Percentiles rank a stretch among this genome's conserved stretches.
Evolutionary conservation across 495 filamentous ascomycete genomes (phyloP).

Genomic region (Tuber borchii): DNA sequence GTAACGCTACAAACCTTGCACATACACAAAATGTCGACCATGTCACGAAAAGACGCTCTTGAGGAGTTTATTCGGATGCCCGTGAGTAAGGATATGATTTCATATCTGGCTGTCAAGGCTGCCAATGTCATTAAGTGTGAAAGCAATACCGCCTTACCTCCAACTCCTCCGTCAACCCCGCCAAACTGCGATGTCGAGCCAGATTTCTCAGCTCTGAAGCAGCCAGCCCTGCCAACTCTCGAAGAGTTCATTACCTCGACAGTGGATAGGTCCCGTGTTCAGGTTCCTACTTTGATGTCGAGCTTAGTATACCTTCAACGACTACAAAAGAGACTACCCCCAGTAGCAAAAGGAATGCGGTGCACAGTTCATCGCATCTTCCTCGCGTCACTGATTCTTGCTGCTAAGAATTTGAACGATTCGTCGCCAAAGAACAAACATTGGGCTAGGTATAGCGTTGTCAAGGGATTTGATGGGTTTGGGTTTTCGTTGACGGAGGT

Average conservation of each 20-base stretch:
- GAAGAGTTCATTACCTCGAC: slow-evolving; percentile 86
- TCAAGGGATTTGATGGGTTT: slow-evolving; percentile 71
- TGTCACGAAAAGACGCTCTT: slow-evolving; percentile 68
- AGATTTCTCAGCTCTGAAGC: slow-evolving; percentile 34
- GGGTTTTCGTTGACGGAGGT: slow-evolving; percentile 91
- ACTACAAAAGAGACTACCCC: slow-evolving; percentile 73
- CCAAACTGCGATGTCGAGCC: slow-evolving; percentile 48
- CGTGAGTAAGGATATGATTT: slow-evolving; percentile 77
- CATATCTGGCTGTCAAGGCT: slow-evolving; percentile 75
- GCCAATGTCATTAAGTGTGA: slow-evolving; percentile 89
- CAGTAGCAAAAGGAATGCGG: slow-evolving; percentile 91
- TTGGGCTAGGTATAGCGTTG: slow-evolving; percentile 84
- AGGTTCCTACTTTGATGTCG: slow-evolving; percentile 94
- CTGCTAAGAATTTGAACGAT: slow-evolving; percentile 75
- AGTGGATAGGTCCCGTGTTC: slow-evolving; percentile 87
- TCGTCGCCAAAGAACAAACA: slow-evolving; percentile 99
- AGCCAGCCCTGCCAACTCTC: slow-evolving; percentile 63
- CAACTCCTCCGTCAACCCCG: slow-evolving; percentile 62
- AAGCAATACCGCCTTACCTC: slow-evolving; percentile 52
- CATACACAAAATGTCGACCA: slow-evolving; percentile 29
- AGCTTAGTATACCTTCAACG: slow-evolving; percentile 86
- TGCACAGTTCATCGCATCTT: slow-evolving; percentile 92
- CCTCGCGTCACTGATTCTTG: slow-evolving; percentile 69
- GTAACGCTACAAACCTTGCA: slow-evolving; percentile 14
- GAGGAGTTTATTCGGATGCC: slow-evolving; percentile 80